Conservation (phyloP, 352 stramenopile genomes). For the Phytopythium cucurbitacearum region DNA sequence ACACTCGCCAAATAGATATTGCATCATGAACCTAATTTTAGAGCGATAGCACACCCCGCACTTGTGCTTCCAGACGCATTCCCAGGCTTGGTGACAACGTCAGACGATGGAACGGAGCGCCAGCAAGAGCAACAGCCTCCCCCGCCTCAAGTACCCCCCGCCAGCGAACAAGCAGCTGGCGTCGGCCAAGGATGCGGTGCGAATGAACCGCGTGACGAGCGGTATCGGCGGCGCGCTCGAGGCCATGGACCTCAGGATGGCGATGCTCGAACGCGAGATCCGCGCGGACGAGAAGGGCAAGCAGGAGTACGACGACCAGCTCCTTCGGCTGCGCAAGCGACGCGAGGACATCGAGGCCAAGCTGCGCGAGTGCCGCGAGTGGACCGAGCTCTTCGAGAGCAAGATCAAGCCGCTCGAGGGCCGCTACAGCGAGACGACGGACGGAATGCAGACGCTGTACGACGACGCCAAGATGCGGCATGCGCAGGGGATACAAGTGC, state of each 20-base stretch:
- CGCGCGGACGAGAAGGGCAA: conserved; percentile 75
- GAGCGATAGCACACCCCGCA: no score
- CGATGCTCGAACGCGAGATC: conserved; percentile 62
- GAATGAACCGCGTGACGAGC: conserved; percentile 73
- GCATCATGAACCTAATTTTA: no score
- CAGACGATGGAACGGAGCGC: not conserved
- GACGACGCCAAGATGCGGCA: conserved; percentile 84
- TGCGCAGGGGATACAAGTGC: conserved; percentile 73
- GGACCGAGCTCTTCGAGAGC: conserved; percentile 63
- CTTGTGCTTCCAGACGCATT: no score
- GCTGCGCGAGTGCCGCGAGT: conserved; percentile 45
- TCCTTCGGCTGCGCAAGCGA: conserved; percentile 51
- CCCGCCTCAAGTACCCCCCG: conserved; percentile 48
- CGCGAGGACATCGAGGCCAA: conserved; percentile 53
- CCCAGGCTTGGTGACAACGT: not conserved
- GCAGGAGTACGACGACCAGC: conserved; percentile 72
- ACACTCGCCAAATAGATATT: no score
- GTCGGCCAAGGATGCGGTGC: conserved; percentile 47
- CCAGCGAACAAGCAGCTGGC: conserved; percentile 33
- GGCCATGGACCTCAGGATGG: conserved; percentile 50
- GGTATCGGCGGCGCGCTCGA: conserved; percentile 67
- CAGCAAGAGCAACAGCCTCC: conserved; percentile 13
- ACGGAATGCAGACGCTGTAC: conserved; percentile 77
- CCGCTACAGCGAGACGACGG: conserved; percentile 71
- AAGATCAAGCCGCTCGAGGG: conserved; percentile 69